A percentile compares a stretch with the other conserved stretches of the same genome.
Conservation (phyloP, 495 filamentous ascomycete genomes). For the Podospora didyma region DNA sequence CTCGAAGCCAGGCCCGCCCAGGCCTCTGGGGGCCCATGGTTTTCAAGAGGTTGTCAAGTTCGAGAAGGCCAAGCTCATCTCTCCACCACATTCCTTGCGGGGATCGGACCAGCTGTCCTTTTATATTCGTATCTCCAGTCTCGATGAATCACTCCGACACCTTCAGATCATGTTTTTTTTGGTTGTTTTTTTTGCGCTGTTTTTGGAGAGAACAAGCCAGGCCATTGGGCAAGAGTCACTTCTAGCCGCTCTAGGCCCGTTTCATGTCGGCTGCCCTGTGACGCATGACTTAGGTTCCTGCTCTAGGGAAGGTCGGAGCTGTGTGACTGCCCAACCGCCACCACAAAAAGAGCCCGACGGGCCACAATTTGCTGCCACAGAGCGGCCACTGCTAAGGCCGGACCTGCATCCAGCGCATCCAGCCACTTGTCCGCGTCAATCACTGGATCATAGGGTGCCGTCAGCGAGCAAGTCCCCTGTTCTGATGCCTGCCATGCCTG, state of each 20-base stretch:
- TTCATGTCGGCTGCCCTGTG: conserved; percentile 27
- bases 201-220: too few species aligned
- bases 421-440: neutral
- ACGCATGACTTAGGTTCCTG: conserved; percentile 19
- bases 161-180: too few species aligned
- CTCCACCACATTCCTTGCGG: too few species aligned
- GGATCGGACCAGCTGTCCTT: too few species aligned
- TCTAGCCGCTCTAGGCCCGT: conserved; percentile 26
- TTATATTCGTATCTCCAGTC: too few species aligned
- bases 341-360: conserved; percentile 17
- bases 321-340: conserved; percentile 32
- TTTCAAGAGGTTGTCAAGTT: too few species aligned
- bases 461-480: conserved; percentile 1
- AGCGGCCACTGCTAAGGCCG: neutral
- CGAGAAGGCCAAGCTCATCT: too few species aligned
- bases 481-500: neutral
- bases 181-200: too few species aligned
- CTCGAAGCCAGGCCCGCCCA: too few species aligned
- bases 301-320: conserved; percentile 17
- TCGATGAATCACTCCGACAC: too few species aligned
- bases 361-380: neutral
- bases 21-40: too few species aligned
- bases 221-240: conserved; percentile 23
- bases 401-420: conserved; percentile 6
- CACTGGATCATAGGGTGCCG: neutral